Base-by-base conservation (phyloP, 257 asterid species). In the Mentha longifolia region DNA sequence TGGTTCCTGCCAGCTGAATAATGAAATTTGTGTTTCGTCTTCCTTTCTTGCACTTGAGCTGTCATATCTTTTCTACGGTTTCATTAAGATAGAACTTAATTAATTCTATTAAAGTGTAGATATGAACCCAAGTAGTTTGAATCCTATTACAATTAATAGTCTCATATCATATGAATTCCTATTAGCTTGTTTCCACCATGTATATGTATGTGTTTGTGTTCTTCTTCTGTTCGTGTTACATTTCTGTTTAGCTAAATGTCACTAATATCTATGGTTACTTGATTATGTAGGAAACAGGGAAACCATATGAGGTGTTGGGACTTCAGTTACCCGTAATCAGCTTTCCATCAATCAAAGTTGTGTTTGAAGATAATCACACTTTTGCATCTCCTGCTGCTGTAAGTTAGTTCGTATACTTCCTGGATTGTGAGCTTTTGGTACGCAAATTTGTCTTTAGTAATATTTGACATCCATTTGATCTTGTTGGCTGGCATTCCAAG, bases 311-410 rank as follows among this genome's bases (percentile, higher is more conserved):
- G 83, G 88, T 92, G 25, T 60, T 78, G 77, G 89, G 86, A 82
- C 99, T 95, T 85, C 93, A 87, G 84, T 75, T 95, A 81, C 99
- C 99, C 46, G 83, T 83, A 71, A 88, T 95, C 79, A 83, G 85
- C 83, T 76, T 84, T 67, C 77, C 85, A 74, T 88, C n/a, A n/a
- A n/a, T n/a, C n/a, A n/a, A n/a, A n/a, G n/a, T n/a, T n/a, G n/a
- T n/a, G n/a, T n/a, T n/a, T n/a, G n/a, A n/a, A n/a, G n/a, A n/a
- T n/a, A n/a, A n/a, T n/a, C n/a, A n/a, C n/a, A n/a, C n/a, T n/a
- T n/a, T n/a, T n/a, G n/a, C n/a, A n/a, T n/a, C n/a, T n/a, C n/a
- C n/a, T n/a, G n/a, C n/a, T n/a, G n/a, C n/a, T n/a, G n/a, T n/a
- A n/a, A n/a, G n/a, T n/a, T n/a, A n/a, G n/a, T n/a, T n/a, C n/a